These are phyloP conservation scores for Dorcoceras hygrometricum DNA, from an alignment of 257 asterid species.

Conservation along the genomic window DNA sequence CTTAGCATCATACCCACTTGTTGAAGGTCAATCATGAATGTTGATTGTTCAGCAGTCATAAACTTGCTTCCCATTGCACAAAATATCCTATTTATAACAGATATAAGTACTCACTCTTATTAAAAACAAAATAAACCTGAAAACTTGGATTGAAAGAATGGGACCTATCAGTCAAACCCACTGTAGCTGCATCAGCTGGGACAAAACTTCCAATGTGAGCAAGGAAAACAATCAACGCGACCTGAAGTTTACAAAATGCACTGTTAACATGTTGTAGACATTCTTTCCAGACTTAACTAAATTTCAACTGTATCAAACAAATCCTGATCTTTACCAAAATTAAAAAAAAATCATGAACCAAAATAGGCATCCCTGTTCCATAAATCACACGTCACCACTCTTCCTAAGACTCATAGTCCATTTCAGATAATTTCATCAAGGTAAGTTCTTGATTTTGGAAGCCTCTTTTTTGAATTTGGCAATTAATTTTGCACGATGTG, in stretches of 20 bases:
- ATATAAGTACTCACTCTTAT: constrained; percentile 17
- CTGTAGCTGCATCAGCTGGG: constrained; percentile 96
- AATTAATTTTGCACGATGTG: constrained; percentile 7
- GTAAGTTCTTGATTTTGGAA: constrained; percentile 5
- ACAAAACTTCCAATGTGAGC: constrained; percentile 95
- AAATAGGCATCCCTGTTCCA: constrained; percentile 10
- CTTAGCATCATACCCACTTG: constrained; percentile 96
- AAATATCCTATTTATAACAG: constrained; percentile 61
- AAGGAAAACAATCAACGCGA: constrained; percentile 92
- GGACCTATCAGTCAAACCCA: constrained; percentile 95
- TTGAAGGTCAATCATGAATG: constrained; percentile 98
- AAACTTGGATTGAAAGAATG: constrained; percentile 19
- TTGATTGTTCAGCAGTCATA: constrained; percentile 96
- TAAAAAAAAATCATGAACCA: neutral
- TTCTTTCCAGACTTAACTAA: constrained; percentile 3
- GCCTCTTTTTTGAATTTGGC: constrained; percentile 10
- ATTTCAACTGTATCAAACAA: neutral
- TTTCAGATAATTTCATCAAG: neutral
- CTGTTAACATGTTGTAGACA: neutral
- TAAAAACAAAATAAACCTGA: constrained; percentile 15
- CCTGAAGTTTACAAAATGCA: constrained; percentile 48
- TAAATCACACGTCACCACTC: constrained; percentile 7
- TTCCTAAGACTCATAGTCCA: constrained; percentile 9
- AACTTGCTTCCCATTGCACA: constrained; percentile 92
- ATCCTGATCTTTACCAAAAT: constrained; percentile 13